Evolutionary conservation across 306 rosid genomes (phyloP).

Genomic region (Gastrolobium bilobum): DNA sequence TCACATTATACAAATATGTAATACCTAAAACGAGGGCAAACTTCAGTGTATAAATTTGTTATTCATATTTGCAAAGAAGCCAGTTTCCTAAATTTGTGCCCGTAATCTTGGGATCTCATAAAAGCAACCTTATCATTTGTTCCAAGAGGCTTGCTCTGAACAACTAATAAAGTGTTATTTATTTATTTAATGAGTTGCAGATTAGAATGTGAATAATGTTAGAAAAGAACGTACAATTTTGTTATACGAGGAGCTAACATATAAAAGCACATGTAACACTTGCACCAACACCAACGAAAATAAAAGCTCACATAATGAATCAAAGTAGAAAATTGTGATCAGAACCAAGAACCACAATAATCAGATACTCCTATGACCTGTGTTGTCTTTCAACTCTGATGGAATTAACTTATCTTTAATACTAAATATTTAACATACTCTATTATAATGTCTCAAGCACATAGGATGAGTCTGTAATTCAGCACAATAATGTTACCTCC

Average conservation of each 20-base stretch:
- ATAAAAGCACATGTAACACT: background rate
- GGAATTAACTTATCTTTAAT: background rate
- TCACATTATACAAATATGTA: background rate
- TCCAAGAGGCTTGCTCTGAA: too few species aligned
- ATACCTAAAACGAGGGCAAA: background rate
- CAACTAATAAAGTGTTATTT: background rate
- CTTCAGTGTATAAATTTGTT: too few species aligned
- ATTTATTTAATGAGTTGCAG: background rate
- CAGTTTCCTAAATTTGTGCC: too few species aligned
- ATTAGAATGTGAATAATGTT: background rate
- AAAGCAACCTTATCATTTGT: too few species aligned
- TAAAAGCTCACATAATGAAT: too few species aligned
- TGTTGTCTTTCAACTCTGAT: too few species aligned
- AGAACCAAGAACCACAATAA: too few species aligned
- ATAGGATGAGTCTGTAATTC: constrained; percentile 11
- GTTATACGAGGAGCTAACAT: background rate
- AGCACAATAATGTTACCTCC: background rate
- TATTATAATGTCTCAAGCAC: background rate
- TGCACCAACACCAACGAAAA: too few species aligned
- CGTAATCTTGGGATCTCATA: too few species aligned
- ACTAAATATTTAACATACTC: constrained; percentile 2
- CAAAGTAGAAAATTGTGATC: too few species aligned
- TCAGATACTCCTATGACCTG: too few species aligned
- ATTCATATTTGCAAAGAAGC: too few species aligned
- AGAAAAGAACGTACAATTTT: background rate